Percentiles rank a stretch among this genome's conserved stretches.
Evolutionary conservation across 768 basidiomycete genomes (phyloP).

Genomic region (Termitomyces sp.): DNA sequence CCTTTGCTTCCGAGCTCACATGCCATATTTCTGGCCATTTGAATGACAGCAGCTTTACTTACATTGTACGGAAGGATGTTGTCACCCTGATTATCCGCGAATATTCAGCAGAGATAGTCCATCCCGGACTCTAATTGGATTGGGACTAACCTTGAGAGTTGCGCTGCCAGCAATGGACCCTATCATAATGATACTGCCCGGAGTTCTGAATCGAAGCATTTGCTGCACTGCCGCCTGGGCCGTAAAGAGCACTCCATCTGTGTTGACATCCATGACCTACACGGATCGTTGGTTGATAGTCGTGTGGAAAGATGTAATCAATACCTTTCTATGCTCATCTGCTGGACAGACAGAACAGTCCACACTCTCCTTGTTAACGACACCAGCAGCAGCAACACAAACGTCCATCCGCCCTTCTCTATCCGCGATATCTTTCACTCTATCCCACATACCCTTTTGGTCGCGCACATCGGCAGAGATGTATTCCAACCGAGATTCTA

Average conservation of each 20-base stretch:
- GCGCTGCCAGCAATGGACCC: conserved; percentile 60
- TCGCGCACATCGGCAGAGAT: conserved; percentile 61
- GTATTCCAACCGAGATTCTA: conserved; percentile 49
- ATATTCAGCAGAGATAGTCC: too few relatives aligned
- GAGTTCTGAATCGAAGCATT: conserved; percentile 48
- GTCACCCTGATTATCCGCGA: conserved; percentile 25
- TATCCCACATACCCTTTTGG: conserved; percentile 54
- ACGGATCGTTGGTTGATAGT: not conserved
- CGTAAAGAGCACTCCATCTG: conserved; percentile 55
- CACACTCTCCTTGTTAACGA: conserved; percentile 44
- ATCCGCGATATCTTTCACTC: conserved; percentile 55
- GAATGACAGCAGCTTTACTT: conserved; percentile 71
- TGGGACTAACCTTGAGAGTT: conserved; percentile 5
- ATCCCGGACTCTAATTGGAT: not conserved
- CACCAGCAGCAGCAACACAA: conserved; percentile 73
- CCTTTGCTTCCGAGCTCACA: conserved; percentile 63
- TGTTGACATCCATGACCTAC: conserved; percentile 70
- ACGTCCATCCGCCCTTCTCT: conserved; percentile 68
- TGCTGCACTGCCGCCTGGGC: conserved; percentile 63
- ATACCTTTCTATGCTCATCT: conserved; percentile 53
- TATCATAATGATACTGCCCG: conserved; percentile 61
- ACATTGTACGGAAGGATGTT: conserved; percentile 71
- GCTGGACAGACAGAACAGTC: conserved; percentile 64
- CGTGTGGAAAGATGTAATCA: not conserved
- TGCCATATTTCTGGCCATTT: conserved; percentile 78